A percentile compares a stretch with the other conserved stretches of the same genome.
Evolutionary conservation across 78 protist genomes (phyloP).

Genomic region (Salpingoeca rosetta): DNA sequence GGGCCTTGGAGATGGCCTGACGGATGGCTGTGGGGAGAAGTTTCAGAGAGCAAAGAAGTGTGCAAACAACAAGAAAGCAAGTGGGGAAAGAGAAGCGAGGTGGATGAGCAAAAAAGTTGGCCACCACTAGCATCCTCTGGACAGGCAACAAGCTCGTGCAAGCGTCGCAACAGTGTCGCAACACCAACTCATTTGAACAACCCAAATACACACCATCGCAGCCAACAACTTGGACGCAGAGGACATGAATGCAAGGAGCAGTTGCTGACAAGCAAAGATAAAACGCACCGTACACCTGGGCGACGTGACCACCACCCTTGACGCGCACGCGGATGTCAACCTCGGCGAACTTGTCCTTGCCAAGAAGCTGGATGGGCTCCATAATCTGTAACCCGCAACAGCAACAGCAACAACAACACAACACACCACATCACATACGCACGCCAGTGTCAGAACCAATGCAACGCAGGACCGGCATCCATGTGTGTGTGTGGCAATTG

Average conservation of each 20-base stretch:
- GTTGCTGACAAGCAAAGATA: not conserved
- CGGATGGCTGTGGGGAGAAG: conserved; percentile 87
- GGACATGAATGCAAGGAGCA: not conserved
- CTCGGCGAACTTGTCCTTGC: conserved; percentile 68
- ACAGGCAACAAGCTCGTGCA: no score
- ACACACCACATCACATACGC: no score
- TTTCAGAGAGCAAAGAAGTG: not conserved
- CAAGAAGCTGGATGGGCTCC: conserved; percentile 95
- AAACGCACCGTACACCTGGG: conserved; percentile 78
- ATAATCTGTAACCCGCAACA: not conserved
- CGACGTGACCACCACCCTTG: conserved; percentile 94
- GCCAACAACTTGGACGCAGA: not conserved
- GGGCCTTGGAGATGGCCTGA: conserved; percentile 94
- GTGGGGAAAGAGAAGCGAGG: not conserved
- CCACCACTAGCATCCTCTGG: not conserved
- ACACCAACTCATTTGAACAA: no score
- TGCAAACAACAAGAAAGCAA: not conserved
- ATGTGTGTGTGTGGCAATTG: no score
- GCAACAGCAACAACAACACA: not conserved
- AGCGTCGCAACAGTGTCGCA: no score
- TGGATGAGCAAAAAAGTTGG: not conserved
- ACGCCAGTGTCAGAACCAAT: not conserved
- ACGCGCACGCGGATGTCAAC: conserved; percentile 97
- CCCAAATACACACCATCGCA: not conserved
- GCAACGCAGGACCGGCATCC: no score